These are phyloP conservation scores for Pedinophyceae sp. DNA, from an alignment of 139 green algal genomes.

Conservation along the genomic window DNA sequence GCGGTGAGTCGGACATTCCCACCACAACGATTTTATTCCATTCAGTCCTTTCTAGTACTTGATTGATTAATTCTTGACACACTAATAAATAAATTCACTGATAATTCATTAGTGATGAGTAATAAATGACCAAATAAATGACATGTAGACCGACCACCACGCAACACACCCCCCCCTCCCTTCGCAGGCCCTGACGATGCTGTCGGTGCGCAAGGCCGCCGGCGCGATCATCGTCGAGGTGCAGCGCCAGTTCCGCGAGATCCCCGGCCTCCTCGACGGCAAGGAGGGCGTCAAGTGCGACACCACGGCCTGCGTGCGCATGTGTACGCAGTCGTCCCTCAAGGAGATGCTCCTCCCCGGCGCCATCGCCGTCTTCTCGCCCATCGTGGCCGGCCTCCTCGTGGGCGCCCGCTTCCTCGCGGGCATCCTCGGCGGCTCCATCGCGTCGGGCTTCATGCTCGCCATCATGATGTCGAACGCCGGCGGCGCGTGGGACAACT, in stretches of 20 bases:
- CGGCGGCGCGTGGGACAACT: slow-evolving; percentile 52
- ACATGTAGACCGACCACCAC: too few species aligned
- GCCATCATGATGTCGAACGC: slow-evolving; percentile 33
- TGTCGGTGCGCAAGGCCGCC: slow-evolving; percentile 34
- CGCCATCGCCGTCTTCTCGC: slow-evolving; percentile 28
- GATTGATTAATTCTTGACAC: too few species aligned
- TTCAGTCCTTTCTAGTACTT: too few species aligned
- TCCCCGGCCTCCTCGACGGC: slow-evolving; percentile 27
- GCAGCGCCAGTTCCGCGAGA: slow-evolving; percentile 32
- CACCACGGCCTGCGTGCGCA: slow-evolving; percentile 32
- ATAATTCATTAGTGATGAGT: too few species aligned
- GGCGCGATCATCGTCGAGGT: slow-evolving; percentile 39
- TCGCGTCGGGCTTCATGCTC: slow-evolving; percentile 28
- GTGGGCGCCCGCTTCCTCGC: slow-evolving; percentile 13
- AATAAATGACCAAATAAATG: too few species aligned
- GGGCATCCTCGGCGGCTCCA: slow-evolving; percentile 24
- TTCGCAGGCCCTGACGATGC: slow-evolving; percentile 17
- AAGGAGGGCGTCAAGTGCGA: slow-evolving; percentile 25
- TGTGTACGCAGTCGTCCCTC: slow-evolving; percentile 32
- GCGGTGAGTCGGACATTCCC: too few species aligned
- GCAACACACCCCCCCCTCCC: too few species aligned
- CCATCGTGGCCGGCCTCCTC: slow-evolving; percentile 28
- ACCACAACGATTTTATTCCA: too few species aligned
- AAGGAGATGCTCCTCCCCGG: slow-evolving; percentile 48
- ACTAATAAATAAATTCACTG: too few species aligned